phyloP scores from a whole-genome alignment of 305 asterid species.

The Fraxinus latifolia region DNA sequence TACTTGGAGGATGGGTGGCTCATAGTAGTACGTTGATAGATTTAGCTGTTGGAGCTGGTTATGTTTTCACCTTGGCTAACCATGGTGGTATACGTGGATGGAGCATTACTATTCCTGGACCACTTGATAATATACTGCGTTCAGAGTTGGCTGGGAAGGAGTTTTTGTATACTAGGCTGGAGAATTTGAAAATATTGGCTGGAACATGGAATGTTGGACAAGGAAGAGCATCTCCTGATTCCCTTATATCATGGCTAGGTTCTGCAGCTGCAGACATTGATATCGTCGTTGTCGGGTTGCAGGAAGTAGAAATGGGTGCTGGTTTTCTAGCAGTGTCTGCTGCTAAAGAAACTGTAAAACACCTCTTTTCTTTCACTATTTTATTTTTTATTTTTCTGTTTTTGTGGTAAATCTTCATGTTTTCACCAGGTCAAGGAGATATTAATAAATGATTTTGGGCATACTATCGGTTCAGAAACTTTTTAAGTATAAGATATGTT shows the following conservation, averaged over 20 bases:
- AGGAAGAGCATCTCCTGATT: slow-evolving; percentile 85
- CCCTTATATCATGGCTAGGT: slow-evolving; percentile 85
- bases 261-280: slow-evolving; percentile 70
- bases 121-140: slow-evolving; percentile 57
- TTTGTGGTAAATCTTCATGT: slow-evolving; percentile 10
- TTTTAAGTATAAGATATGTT: not conserved
- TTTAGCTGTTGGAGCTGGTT: slow-evolving; percentile 69
- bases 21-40: slow-evolving; percentile 76
- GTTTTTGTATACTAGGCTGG: slow-evolving; percentile 67
- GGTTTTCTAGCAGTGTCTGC: slow-evolving; percentile 99
- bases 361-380: slow-evolving; percentile 8
- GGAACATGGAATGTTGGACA: slow-evolving; percentile 99
- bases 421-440: not conserved
- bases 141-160: slow-evolving; percentile 80
- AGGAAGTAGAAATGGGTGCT: slow-evolving; percentile 99
- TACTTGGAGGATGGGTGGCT: slow-evolving; percentile 86
- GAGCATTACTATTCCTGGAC: slow-evolving; percentile 84
- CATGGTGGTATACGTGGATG: slow-evolving; percentile 99
- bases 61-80: slow-evolving; percentile 70
- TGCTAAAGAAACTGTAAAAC: slow-evolving; percentile 90
- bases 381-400: not conserved
- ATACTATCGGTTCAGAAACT: not conserved
- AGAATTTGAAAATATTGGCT: slow-evolving; percentile 76
- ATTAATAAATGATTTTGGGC: not conserved
- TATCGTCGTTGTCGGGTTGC: slow-evolving; percentile 81